Conservation (phyloP, 306 rosid genomes). For the Pyrus bretschneideri region DNA sequence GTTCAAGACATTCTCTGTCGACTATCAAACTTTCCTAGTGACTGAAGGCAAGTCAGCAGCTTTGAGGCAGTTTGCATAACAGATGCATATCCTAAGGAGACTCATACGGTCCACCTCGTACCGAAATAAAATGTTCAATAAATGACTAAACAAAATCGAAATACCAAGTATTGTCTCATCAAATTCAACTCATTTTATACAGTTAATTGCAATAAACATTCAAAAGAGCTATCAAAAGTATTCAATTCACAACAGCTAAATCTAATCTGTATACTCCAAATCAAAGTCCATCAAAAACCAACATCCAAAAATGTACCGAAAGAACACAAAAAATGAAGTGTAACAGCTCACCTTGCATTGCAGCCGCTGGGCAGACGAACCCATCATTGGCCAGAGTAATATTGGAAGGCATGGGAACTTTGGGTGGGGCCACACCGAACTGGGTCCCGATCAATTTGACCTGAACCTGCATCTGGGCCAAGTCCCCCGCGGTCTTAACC, state of each 20-base stretch:
- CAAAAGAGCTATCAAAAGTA: neutral
- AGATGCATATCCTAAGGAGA: neutral
- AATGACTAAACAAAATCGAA: neutral
- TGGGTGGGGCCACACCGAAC: constrained; percentile 70
- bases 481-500: constrained; percentile 79
- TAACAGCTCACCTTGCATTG: constrained; percentile 41
- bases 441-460: constrained; percentile 63
- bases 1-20: neutral
- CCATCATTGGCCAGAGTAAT: constrained; percentile 77
- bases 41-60: neutral
- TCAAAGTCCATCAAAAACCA: neutral
- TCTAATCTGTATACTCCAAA: neutral
- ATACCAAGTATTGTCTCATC: neutral
- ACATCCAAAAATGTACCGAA: neutral
- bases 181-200: neutral
- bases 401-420: constrained; percentile 57
- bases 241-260: neutral
- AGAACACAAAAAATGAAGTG: neutral
- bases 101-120: neutral
- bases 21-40: neutral
- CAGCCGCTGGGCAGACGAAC: constrained; percentile 38
- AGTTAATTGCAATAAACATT: neutral
- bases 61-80: neutral
- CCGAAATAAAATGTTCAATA: neutral
- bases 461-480: constrained; percentile 74